These are phyloP conservation scores for Puccinia polysora DNA, from an alignment of 1,284 basidiomycete genomes.

Conservation along the genomic window DNA sequence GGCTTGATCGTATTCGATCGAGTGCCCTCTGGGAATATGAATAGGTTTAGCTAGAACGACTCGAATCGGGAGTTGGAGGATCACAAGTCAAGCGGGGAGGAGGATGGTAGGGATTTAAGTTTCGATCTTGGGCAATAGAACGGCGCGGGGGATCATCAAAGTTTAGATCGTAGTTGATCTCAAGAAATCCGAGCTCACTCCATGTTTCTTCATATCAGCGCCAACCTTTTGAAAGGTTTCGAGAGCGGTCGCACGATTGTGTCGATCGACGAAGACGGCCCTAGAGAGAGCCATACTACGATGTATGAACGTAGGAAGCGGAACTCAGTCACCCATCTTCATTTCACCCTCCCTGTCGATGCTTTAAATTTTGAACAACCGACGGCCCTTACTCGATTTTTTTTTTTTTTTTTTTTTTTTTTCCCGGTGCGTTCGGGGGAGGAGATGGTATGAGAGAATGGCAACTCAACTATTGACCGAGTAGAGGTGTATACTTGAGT, in stretches of 20 bases:
- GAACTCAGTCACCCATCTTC: not conserved
- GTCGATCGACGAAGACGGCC: conserved; percentile 88
- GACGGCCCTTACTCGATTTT: no score
- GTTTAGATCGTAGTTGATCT: conserved; percentile 27
- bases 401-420: conserved; percentile 1
- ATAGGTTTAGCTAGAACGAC: conserved; percentile 63
- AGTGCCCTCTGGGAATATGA: conserved; percentile 91
- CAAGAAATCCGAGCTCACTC: conserved; percentile 51
- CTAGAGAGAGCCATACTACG: conserved; percentile 69
- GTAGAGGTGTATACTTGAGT: conserved; percentile 72
- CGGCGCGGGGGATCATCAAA: not conserved
- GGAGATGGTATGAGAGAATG: not conserved
- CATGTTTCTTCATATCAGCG: conserved; percentile 69
- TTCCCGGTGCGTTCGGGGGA: not conserved
- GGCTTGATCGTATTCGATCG: conserved; percentile 66
- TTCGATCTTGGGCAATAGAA: not conserved
- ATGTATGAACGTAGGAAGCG: not conserved
- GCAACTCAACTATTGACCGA: conserved; percentile 67
- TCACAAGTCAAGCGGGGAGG: no score
- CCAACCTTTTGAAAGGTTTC: conserved; percentile 72
- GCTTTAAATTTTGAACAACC: not conserved
- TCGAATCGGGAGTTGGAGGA: no score
- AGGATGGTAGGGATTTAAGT: not conserved
- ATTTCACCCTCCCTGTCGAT: not conserved
- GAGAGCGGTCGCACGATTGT: conserved; percentile 70